These are phyloP conservation scores for Tetrahymena thermophila DNA, from an alignment of 73 alveolate species.

Conservation along the genomic window DNA sequence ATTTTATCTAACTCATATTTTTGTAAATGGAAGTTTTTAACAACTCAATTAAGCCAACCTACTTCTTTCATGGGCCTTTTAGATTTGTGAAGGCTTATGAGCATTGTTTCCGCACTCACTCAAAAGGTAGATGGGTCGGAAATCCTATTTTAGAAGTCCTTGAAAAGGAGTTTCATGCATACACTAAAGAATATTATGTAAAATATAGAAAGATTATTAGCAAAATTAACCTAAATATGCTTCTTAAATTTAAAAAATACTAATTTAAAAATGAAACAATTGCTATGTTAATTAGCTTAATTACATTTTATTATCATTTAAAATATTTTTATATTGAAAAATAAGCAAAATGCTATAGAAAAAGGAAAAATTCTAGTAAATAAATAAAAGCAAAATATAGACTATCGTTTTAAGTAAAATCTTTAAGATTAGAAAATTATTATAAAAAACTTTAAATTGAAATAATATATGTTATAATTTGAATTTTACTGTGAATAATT, in stretches of 20 bases:
- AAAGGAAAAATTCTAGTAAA: constrained; percentile 83
- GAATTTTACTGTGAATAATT: too few species aligned
- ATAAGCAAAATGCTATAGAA: constrained; percentile 54
- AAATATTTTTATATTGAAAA: neutral
- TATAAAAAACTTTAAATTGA: neutral
- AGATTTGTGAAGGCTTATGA: constrained; percentile 81
- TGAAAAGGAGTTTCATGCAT: constrained; percentile 77
- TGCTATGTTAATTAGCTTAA: neutral
- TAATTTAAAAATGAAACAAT: neutral
- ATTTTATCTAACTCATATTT: neutral
- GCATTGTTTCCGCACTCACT: constrained; percentile 65
- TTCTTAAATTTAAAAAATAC: neutral
- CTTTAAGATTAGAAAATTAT: neutral
- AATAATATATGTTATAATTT: too few species aligned
- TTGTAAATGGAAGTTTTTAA: neutral
- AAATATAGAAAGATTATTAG: neutral
- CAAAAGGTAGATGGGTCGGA: constrained; percentile 85
- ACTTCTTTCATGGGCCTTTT: constrained; percentile 14
- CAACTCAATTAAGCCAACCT: neutral
- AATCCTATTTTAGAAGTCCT: constrained; percentile 60
- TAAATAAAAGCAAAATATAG: constrained; percentile 48
- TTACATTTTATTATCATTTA: neutral
- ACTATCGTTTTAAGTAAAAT: neutral
- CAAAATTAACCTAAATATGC: neutral
- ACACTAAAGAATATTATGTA: constrained; percentile 68